Conservation (phyloP, 1,284 basidiomycete genomes). For the Dichomitus squalens region DNA sequence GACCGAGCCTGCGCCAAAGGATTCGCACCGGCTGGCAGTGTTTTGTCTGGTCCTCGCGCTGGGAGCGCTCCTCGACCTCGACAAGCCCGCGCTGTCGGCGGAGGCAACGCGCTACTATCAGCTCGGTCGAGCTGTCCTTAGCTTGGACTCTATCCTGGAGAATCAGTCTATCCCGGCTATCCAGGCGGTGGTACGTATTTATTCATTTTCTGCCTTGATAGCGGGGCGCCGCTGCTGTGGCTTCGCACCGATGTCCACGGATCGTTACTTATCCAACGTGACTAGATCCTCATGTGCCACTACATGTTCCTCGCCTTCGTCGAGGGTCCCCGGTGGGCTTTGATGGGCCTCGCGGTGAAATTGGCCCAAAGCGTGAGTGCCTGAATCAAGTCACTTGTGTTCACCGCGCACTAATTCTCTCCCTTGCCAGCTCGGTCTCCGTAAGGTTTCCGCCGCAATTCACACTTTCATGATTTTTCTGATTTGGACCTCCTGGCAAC, state of each 20-base stretch:
- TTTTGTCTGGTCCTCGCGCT: conserved; percentile 39
- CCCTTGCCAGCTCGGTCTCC: conserved; percentile 57
- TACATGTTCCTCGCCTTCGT: conserved; percentile 71
- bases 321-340: conserved; percentile 65
- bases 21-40: conserved; percentile 45
- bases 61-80: conserved; percentile 43
- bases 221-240: not conserved
- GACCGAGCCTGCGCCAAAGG: conserved; percentile 44
- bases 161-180: conserved; percentile 62
- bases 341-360: conserved; percentile 71
- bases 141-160: conserved; percentile 63
- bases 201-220: not conserved
- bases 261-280: conserved; percentile 30
- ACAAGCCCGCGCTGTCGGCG: conserved; percentile 48
- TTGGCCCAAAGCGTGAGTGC: conserved; percentile 65
- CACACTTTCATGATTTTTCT: conserved; percentile 1
- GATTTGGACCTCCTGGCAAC: not conserved
- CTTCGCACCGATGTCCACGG: conserved; percentile 33
- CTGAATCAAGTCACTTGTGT: not conserved
- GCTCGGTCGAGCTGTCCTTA: conserved; percentile 57
- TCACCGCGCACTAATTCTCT: conserved; percentile 12
- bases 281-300: conserved; percentile 68
- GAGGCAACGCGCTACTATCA: conserved; percentile 62
- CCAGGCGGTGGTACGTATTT: conserved; percentile 58
- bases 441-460: conserved; percentile 41